Evolutionary conservation across 2,329 filamentous ascomycete species (phyloP).

Genomic region (Colletotrichum sp.): DNA sequence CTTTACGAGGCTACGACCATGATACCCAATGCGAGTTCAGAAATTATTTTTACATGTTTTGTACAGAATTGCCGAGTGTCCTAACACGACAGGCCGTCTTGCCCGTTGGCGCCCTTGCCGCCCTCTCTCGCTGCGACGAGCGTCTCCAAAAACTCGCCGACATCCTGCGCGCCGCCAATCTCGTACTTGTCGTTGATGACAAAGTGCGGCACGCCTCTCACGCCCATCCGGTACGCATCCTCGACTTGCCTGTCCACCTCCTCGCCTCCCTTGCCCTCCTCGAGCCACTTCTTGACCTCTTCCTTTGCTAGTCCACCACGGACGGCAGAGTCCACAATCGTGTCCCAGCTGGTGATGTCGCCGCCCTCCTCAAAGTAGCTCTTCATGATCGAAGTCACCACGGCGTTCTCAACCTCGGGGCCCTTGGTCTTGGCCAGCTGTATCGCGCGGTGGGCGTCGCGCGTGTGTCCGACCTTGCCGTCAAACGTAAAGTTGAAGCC

Average conservation of each 20-base stretch:
- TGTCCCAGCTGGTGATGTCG: conserved; percentile 64
- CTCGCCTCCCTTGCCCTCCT: conserved; percentile 56
- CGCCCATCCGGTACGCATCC: conserved; percentile 52
- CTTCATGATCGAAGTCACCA: conserved; percentile 68
- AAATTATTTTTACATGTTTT: neutral
- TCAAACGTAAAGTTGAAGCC: conserved; percentile 78
- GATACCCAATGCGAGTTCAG: conserved; percentile 16
- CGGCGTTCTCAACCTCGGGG: conserved; percentile 58
- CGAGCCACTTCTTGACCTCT: conserved; percentile 60
- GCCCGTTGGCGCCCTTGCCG: neutral
- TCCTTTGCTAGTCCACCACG: conserved; percentile 57
- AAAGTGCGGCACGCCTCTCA: conserved; percentile 78
- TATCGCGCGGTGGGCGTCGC: conserved; percentile 79
- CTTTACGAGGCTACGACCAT: neutral
- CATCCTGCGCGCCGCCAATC: conserved; percentile 75
- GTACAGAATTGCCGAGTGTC: neutral
- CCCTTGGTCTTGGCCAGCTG: conserved; percentile 66
- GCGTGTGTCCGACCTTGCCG: conserved; percentile 76
- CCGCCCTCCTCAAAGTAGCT: conserved; percentile 70
- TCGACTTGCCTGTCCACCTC: conserved; percentile 63
- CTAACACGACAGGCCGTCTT: conserved; percentile 10
- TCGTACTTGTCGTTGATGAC: conserved; percentile 72
- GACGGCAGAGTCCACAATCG: conserved; percentile 56
- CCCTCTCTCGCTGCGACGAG: conserved; percentile 59
- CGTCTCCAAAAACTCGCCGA: conserved; percentile 67